Percentiles rank a stretch among this genome's conserved stretches.
Evolutionary conservation across 192 early-diverging fungal genomes (phyloP).

Genomic region (Rhizoclosmatium globosum): DNA sequence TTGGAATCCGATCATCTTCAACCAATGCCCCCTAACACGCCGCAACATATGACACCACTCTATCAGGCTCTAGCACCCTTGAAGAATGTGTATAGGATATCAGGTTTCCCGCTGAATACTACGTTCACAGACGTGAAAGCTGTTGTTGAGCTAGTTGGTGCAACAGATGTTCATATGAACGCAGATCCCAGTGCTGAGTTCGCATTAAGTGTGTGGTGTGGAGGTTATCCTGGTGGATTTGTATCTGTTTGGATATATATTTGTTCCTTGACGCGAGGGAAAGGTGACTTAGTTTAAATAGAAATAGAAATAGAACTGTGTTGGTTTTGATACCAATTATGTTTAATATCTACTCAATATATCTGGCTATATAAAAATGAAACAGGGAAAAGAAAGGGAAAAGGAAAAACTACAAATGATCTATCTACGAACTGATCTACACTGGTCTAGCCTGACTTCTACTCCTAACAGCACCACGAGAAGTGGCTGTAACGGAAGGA

Average conservation of each 20-base stretch:
- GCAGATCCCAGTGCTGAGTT: constrained; percentile 48
- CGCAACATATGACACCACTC: constrained; percentile 26
- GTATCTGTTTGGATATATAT: constrained; percentile 51
- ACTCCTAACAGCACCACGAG: no score
- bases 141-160: constrained; percentile 48
- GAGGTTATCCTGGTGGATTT: constrained; percentile 52
- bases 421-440: no score
- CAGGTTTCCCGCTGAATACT: constrained; percentile 47
- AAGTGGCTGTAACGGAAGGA: no score
- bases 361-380: no score
- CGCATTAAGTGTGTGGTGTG: constrained; percentile 49
- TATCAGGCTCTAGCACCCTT: constrained; percentile 11
- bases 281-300: constrained; percentile 13
- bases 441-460: no score
- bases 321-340: no score
- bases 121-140: constrained; percentile 49
- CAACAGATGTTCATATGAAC: constrained; percentile 50
- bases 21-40: constrained; percentile 26
- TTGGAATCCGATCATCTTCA: constrained; percentile 49
- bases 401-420: no score
- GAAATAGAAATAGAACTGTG: not conserved
- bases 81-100: constrained; percentile 43
- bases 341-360: no score
- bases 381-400: no score
- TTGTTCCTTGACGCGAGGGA: constrained; percentile 44